Evolutionary conservation across 1,284 basidiomycete species (phyloP), one percentile per base, ranked within the genome.

Genomic region (Neonothopanus nambi): DNA sequence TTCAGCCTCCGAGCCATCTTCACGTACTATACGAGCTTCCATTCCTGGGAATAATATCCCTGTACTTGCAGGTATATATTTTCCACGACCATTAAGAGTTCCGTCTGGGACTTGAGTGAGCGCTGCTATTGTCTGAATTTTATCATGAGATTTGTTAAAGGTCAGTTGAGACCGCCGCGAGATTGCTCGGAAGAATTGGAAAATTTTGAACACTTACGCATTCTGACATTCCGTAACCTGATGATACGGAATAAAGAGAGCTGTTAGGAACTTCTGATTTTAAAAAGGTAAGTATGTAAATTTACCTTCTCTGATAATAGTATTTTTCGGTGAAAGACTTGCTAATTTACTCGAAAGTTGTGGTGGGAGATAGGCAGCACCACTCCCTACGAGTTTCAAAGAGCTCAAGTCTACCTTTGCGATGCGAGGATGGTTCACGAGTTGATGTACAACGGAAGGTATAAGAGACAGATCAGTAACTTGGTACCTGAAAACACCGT

Each of bases 191-290:
- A n/a, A n/a, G n/a, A 13, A 26, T 13, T 41, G 30, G 12, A 35
- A n/a, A 18, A 35, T 15, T 50, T 26, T 48, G 40, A 38, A 6
- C 23, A 66, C 83, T 56, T 65, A 89, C 88, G 51, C 72, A 71
- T 79, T 91, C 89, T 0, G 87, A 88, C 76, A 91, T 81, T 13
- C 89, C 89, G 61, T 87, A 91, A 0, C 87, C 87, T 85, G 57
- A 18, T 11, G 1, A 42, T 30, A 43, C 21, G n/a, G 42, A 35
- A 39, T 3, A 43, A 24, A 11, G 24, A 17, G 24, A 26, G 24
- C 26, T 15, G 30, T 23, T 43, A 11, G 28, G 4, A 15, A 8
- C n/a, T n/a, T n/a, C n/a, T 41, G 57, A 43, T 59, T 26, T 9
- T 42, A 2, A 39, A 36, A 35, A 24, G 39, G 18, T n/a, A 41